Evolutionary conservation across 2,329 filamentous ascomycete genomes (phyloP).

Genomic region (Coleophoma cylindrospora): DNA sequence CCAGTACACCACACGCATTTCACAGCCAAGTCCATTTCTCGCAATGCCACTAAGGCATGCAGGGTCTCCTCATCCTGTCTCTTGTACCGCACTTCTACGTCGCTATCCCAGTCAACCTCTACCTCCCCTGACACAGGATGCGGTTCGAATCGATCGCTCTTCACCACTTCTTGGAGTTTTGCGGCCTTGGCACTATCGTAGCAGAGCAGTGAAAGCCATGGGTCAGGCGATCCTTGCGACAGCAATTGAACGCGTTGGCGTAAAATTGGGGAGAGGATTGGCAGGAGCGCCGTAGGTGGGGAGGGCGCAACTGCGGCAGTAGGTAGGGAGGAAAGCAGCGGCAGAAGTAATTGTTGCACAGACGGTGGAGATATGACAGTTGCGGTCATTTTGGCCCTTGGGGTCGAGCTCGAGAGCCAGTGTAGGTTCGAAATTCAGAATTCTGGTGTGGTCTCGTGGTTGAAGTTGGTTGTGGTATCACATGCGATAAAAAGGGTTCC

Average conservation of each 20-base stretch:
- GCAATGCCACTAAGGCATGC: conserved; percentile 59
- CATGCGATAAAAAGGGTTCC: too few relatives aligned
- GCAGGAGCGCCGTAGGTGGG: conserved; percentile 51
- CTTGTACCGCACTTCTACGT: conserved; percentile 58
- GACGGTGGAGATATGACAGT: conserved; percentile 12
- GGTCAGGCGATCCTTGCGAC: conserved; percentile 51
- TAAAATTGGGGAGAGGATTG: conserved; percentile 60
- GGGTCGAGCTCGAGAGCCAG: background rate
- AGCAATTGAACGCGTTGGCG: conserved; percentile 63
- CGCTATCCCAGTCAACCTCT: conserved; percentile 64
- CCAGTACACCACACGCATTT: conserved; percentile 65
- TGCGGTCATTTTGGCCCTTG: background rate
- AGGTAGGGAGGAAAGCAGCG: conserved; percentile 55
- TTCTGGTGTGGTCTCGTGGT: too few relatives aligned
- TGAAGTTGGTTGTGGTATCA: too few relatives aligned
- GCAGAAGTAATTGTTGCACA: conserved; percentile 40
- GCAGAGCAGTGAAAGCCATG: conserved; percentile 70
- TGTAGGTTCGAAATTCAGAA: too few relatives aligned
- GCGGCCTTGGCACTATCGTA: conserved; percentile 52
- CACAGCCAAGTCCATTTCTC: conserved; percentile 57
- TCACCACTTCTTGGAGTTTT: conserved; percentile 55
- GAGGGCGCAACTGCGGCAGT: conserved; percentile 52
- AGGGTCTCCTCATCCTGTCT: conserved; percentile 73
- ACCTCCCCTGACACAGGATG: conserved; percentile 78
- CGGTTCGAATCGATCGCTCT: conserved; percentile 64